phyloP scores from a whole-genome alignment of 2,329 filamentous ascomycete species.

The Calonectria multiphialidica region DNA sequence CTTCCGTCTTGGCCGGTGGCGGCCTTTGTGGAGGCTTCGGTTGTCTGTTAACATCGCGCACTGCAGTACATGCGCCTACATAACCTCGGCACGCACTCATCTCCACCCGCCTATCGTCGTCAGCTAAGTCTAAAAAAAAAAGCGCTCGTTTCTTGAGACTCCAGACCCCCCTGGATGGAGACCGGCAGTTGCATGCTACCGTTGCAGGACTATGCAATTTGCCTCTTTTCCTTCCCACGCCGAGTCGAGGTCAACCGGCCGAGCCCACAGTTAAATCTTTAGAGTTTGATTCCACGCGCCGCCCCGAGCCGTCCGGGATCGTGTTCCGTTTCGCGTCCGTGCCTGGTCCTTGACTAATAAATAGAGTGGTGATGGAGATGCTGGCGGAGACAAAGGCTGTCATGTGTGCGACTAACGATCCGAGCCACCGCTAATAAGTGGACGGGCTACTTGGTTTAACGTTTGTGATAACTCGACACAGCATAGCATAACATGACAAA shows the following conservation, averaged over 20 bases:
- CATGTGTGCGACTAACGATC: not conserved
- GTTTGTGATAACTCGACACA: not conserved
- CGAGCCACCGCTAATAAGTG: not conserved
- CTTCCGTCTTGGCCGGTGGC: not conserved
- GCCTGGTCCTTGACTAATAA: conserved; percentile 7
- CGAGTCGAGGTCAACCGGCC: not conserved
- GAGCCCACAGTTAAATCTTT: not conserved
- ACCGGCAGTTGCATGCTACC: not conserved
- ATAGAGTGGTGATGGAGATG: not conserved
- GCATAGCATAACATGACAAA: not conserved
- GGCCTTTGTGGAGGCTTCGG: not conserved
- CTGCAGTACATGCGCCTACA: not conserved
- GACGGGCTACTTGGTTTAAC: not conserved
- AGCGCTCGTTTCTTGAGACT: not conserved
- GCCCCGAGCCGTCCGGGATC: conserved; percentile 12
- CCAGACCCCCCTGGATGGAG: not conserved
- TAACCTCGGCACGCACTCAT: not conserved
- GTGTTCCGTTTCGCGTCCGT: conserved; percentile 8
- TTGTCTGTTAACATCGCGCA: not conserved
- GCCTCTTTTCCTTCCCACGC: not conserved
- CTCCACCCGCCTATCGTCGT: not conserved
- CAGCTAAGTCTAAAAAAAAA: not conserved
- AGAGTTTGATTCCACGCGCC: conserved; percentile 18
- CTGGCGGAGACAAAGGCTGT: not conserved
- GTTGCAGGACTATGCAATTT: not conserved